phyloP scores from a whole-genome alignment of 805 yeast species.

The Lipomyces chichibuensis region DNA sequence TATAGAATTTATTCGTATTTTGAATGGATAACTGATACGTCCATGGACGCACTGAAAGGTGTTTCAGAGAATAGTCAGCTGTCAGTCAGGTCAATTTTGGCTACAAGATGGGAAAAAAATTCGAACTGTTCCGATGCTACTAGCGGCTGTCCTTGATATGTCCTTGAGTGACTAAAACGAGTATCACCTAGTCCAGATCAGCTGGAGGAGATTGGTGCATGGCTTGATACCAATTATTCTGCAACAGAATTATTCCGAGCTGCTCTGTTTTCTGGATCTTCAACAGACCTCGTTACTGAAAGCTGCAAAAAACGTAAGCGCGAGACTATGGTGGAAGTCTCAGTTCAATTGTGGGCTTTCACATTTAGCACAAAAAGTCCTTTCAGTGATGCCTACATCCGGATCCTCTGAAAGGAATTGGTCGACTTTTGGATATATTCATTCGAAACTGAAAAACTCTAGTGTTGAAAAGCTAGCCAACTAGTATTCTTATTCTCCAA shows the following conservation, averaged over 20 bases:
- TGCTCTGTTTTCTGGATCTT: not conserved
- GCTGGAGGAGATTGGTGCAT: not conserved
- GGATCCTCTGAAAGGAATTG: conserved; percentile 1
- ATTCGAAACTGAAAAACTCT: too few species aligned
- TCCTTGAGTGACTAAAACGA: not conserved
- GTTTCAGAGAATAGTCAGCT: not conserved
- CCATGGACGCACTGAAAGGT: not conserved
- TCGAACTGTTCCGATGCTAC: not conserved
- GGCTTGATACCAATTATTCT: not conserved
- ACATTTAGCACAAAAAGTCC: not conserved
- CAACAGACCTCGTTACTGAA: too few species aligned
- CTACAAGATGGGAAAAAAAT: not conserved
- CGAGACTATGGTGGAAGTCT: too few species aligned
- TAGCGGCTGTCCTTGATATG: not conserved
- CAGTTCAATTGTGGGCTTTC: too few species aligned
- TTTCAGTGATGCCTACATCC: not conserved
- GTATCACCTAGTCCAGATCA: not conserved
- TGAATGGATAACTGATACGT: not conserved
- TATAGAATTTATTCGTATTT: not conserved
- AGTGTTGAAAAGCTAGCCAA: too few species aligned
- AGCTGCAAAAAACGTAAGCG: too few species aligned
- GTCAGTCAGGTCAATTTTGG: not conserved
- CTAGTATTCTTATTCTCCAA: too few species aligned
- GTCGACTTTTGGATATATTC: not conserved
- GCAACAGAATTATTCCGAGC: not conserved